These are phyloP conservation scores for Termitomyces sp. DNA, from an alignment of 768 basidiomycete species.

Conservation along the genomic window DNA sequence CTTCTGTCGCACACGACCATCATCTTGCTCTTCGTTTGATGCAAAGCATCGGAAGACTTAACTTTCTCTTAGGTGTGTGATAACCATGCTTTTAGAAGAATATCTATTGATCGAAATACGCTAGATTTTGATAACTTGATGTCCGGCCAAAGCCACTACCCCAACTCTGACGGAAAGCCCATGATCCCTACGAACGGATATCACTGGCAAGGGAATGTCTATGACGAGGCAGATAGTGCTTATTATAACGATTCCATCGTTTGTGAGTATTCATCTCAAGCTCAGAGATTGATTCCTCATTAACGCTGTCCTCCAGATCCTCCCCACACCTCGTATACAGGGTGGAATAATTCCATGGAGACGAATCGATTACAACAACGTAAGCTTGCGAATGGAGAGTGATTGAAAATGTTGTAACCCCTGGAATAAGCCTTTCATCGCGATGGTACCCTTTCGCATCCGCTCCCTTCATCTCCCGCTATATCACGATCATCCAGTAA, in stretches of 20 bases:
- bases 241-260: not conserved
- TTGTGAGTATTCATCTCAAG: not conserved
- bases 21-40: constrained; percentile 3
- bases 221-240: not conserved
- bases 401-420: not conserved
- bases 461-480: not conserved
- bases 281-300: not conserved
- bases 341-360: constrained; percentile 1
- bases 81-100: not conserved
- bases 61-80: constrained; percentile 3
- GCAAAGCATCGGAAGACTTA: constrained; percentile 5
- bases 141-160: constrained; percentile 6
- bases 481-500: constrained; percentile 2
- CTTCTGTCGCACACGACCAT: not conserved
- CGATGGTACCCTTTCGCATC: not conserved
- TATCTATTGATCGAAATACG: not conserved
- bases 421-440: not conserved
- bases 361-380: constrained; percentile 2
- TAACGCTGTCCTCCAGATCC: not conserved
- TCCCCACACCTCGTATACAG: not conserved
- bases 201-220: not conserved
- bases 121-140: constrained; percentile 9
- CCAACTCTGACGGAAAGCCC: constrained; percentile 4
- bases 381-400: not conserved
- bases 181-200: constrained; percentile 1